Evolutionary conservation across 306 rosid genomes (phyloP), one percentile per base, ranked within the genome.

Genomic region (Carpinus fangiana): DNA sequence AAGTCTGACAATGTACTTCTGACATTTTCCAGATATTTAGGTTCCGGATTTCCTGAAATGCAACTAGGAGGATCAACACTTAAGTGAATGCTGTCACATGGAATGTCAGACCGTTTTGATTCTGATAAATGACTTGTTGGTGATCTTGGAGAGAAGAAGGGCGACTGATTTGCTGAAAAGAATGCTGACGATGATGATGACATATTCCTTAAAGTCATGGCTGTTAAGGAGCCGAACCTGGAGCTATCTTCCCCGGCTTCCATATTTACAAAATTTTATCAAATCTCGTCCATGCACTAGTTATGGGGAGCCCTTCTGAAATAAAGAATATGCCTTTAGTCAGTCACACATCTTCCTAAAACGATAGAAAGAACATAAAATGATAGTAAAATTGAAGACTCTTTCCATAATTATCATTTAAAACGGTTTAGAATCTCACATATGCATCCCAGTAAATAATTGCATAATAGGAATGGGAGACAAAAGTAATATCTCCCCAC

Each of bases 141-240:
- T 5, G 93, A 84, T 83, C 96, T 90, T 43, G 98, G 98, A 77
- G 97, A 93, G 81, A 91, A 91, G 76, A 93, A 91, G 1, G 98
- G 98, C 5, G 98, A 93, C 82, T 91, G 98, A 62, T 87, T 87
- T 28, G 97, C 98, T 12, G 98, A 93, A 72, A 87, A 88, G 76
- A 93, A 93, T 7, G 87, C 85, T 6, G 97, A 91, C 74, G 98
- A 93, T 8, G 98, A 90, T 0, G 98, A 88, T 2, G 97, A 93
- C 88, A 88, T 79, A 62, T 91, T 93, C 82, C 95, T 88, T 41
- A 74, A 70, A 70, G 92, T 87, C 51, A 88, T 82, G 75, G 90
- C 86, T 45, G 67, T 84, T 78, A 86, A 59, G 66, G 92, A 87
- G 74, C 84, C 82, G 28, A 86, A 84, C 73, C 85, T 80, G 78